Base-by-base conservation (phyloP, 163 green algal genomes). In the Scenedesmus sp. region DNA sequence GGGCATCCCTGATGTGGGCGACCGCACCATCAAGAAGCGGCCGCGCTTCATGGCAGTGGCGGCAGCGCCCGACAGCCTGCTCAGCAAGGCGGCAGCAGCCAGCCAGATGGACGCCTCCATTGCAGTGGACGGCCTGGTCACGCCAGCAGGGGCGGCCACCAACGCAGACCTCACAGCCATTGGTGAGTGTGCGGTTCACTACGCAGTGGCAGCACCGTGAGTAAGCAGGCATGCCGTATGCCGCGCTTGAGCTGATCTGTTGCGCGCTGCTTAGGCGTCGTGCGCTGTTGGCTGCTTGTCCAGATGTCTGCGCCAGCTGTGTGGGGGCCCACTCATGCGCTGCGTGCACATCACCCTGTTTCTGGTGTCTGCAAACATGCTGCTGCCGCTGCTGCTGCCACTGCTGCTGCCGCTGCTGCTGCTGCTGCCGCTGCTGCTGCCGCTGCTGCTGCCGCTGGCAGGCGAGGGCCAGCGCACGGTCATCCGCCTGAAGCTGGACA, bases 1-100 rank as follows among this genome's bases (percentile, higher is more conserved):
- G 88, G 93, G 93, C 88, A 99, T 99, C 91, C 98, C 98, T 12
- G 97, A 97, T 54, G 99, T 99, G 81, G 98, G 98, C 4, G 98
- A 99, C 96, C 99, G 99, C 95, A 99, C 98, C 52, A 96, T 99
- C 85, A 99, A 99, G 93, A 99, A 99, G 90, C 94, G 96, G 84
- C 97, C 96, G 83, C 79, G 94, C 57, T 96, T 98, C 86, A 91
- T 98, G 92, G 96, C 89, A 55, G 97, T 97, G 86, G 96, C 96
- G 12, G 95, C 96, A 57, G 96, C 97, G 79, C 97, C 98, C 13
- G 98, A 99, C 94, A 97, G 95, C 9, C 95, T 99, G 88, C 95
- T 99, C 66, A 93, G 96, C 3, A 94, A 94, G 52, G 98, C 97
- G 23, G 87, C 70, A 23, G 85, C 60, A 67, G 88, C 92, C 56